These are phyloP conservation scores for button mushroom (Agaricus bisporus) DNA, from an alignment of 768 basidiomycete species.

Conservation along the genomic window DNA sequence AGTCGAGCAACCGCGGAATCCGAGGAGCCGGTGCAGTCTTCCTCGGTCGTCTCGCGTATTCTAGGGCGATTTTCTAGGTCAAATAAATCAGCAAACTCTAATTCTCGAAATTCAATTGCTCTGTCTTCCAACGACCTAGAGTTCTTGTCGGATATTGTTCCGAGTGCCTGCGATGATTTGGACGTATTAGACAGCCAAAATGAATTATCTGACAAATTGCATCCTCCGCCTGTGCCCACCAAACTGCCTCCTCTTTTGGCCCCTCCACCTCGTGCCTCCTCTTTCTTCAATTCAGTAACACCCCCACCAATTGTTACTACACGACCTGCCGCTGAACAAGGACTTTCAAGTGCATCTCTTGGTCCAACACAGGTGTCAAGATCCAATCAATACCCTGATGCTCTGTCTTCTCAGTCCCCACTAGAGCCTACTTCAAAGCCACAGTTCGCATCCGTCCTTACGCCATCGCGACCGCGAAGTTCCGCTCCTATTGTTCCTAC, in stretches of 20 bases:
- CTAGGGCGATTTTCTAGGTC: slow-evolving; percentile 66
- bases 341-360: background rate
- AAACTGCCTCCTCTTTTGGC: slow-evolving; percentile 41
- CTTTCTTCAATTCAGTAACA: background rate
- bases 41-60: slow-evolving; percentile 81
- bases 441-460: background rate
- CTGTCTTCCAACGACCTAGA: slow-evolving; percentile 79
- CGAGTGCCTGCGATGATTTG: slow-evolving; percentile 41
- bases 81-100: slow-evolving; percentile 26
- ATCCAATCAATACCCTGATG: background rate
- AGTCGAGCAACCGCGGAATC: slow-evolving; percentile 3
- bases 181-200: slow-evolving; percentile 27
- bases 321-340: background rate
- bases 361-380: background rate
- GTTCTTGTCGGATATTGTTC: slow-evolving; percentile 68
- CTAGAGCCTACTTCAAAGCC: background rate
- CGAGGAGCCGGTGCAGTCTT: slow-evolving; percentile 25
- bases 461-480: background rate
- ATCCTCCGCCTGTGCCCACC: slow-evolving; percentile 35
- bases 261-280: slow-evolving; percentile 27
- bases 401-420: background rate
- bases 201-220: slow-evolving; percentile 35
- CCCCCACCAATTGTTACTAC: background rate
- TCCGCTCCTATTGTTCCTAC: background rate
- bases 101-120: slow-evolving; percentile 50